A percentile compares a stretch with the other conserved stretches of the same genome.
Evolutionary conservation across 2,329 filamentous ascomycete species (phyloP).

Genomic region (Huntiella savannae): DNA sequence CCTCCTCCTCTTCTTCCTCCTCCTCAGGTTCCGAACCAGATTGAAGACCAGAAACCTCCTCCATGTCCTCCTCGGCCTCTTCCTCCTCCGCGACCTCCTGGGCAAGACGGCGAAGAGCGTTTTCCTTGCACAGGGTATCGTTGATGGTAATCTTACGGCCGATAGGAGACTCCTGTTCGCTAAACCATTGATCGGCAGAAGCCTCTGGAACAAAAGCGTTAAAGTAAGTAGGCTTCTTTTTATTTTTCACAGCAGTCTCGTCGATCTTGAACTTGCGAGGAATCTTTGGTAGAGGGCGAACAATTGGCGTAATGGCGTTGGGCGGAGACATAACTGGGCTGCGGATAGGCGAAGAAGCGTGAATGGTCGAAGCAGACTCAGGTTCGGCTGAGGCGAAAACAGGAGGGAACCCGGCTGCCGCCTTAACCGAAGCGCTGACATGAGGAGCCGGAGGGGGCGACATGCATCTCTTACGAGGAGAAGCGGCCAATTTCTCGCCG

Average conservation of each 20-base stretch:
- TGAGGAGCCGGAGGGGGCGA: constrained; percentile 4
- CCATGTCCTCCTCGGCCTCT: constrained; percentile 44
- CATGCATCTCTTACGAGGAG: constrained; percentile 6
- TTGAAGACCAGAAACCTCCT: neutral
- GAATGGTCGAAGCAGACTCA: constrained; percentile 8
- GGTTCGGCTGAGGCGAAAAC: constrained; percentile 1
- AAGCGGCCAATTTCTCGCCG: neutral
- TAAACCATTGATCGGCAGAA: constrained; percentile 79
- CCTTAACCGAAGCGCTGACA: constrained; percentile 3
- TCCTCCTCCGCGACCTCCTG: constrained; percentile 87
- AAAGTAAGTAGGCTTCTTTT: constrained; percentile 44
- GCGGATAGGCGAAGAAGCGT: constrained; percentile 2
- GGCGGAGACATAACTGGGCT: constrained; percentile 6
- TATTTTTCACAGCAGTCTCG: constrained; percentile 7
- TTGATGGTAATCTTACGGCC: constrained; percentile 63
- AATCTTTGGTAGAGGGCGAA: constrained; percentile 5
- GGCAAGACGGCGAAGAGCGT: constrained; percentile 64
- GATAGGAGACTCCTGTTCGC: constrained; percentile 43
- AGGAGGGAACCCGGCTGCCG: constrained; percentile 1
- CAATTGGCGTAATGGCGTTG: neutral
- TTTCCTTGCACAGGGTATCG: constrained; percentile 81
- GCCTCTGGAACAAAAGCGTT: constrained; percentile 78
- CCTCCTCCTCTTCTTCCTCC: constrained; percentile 29
- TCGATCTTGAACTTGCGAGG: constrained; percentile 11
- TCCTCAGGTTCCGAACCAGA: constrained; percentile 25